A percentile compares a stretch with the other conserved stretches of the same genome.
Conservation (phyloP, 2,329 filamentous ascomycete species). For the Eutypa lata region DNA sequence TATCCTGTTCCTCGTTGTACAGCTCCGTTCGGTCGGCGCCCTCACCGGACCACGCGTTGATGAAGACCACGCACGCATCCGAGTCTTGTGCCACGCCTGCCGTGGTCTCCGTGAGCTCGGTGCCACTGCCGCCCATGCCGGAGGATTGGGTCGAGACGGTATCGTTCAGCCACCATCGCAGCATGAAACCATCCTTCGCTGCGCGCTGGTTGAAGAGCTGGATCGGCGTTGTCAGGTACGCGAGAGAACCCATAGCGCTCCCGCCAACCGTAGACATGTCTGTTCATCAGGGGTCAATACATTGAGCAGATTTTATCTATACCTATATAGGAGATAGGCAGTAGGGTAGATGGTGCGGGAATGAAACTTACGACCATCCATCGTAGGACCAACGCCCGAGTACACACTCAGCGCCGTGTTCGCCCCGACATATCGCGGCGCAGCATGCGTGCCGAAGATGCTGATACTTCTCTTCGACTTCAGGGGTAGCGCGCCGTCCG, state of each 20-base stretch:
- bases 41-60: slow-evolving; percentile 64
- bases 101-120: slow-evolving; percentile 1
- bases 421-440: slow-evolving; percentile 3
- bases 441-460: slow-evolving; percentile 54
- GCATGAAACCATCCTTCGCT: slow-evolving; percentile 6
- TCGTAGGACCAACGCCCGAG: slow-evolving; percentile 5
- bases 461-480: slow-evolving; percentile 40
- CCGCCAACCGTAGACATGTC: slow-evolving; percentile 5
- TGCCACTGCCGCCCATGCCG: slow-evolving; percentile 1
- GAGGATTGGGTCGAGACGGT: not conserved
- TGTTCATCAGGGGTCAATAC: not conserved
- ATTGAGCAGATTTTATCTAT: too few relatives aligned
- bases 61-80: slow-evolving; percentile 54
- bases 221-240: slow-evolving; percentile 3
- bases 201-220: slow-evolving; percentile 6
- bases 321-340: not conserved
- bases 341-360: not conserved
- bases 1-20: slow-evolving; percentile 35
- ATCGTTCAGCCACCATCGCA: slow-evolving; percentile 7
- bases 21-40: slow-evolving; percentile 17
- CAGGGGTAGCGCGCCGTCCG: slow-evolving; percentile 49
- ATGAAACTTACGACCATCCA: slow-evolving; percentile 8
- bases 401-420: slow-evolving; percentile 1
- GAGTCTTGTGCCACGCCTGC: slow-evolving; percentile 8
- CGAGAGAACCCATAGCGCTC: slow-evolving; percentile 5